A percentile compares a stretch with the other conserved stretches of the same genome.
phyloP scores from a whole-genome alignment of 805 yeast genomes.

The Candida piceae region DNA sequence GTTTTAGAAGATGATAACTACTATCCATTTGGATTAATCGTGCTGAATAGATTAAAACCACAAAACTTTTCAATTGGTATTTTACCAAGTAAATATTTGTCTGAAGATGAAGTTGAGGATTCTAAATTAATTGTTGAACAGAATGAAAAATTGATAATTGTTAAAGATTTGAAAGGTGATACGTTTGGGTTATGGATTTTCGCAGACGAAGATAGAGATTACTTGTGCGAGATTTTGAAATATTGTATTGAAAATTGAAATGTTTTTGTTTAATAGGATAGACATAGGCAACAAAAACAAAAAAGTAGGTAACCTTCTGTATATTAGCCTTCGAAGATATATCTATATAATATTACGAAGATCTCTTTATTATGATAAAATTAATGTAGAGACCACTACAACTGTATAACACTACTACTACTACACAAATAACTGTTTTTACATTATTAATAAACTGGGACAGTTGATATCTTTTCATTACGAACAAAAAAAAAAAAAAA shows the following conservation, averaged over 20 bases:
- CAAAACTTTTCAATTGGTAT: conserved; percentile 71
- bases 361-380: too few species aligned
- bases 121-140: conserved; percentile 60
- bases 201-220: conserved; percentile 59
- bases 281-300: too few species aligned
- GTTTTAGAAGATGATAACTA: conserved; percentile 34
- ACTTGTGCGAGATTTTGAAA: conserved; percentile 40
- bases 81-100: conserved; percentile 43
- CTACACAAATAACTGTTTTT: too few species aligned
- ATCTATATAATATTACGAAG: too few species aligned
- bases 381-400: too few species aligned
- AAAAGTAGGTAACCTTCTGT: too few species aligned
- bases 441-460: too few species aligned
- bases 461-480: too few species aligned
- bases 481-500: not conserved
- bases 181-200: conserved; percentile 79
- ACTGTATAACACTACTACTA: too few species aligned
- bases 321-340: too few species aligned
- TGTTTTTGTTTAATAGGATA: too few species aligned
- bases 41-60: conserved; percentile 63
- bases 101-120: conserved; percentile 21
- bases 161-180: conserved; percentile 62
- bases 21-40: conserved; percentile 63
- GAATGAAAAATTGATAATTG: conserved; percentile 64
- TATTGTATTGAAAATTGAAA: conserved; percentile 25